phyloP scores from a whole-genome alignment of 1,284 basidiomycete species.

The Sporisorium iseilematis-ciliati region DNA sequence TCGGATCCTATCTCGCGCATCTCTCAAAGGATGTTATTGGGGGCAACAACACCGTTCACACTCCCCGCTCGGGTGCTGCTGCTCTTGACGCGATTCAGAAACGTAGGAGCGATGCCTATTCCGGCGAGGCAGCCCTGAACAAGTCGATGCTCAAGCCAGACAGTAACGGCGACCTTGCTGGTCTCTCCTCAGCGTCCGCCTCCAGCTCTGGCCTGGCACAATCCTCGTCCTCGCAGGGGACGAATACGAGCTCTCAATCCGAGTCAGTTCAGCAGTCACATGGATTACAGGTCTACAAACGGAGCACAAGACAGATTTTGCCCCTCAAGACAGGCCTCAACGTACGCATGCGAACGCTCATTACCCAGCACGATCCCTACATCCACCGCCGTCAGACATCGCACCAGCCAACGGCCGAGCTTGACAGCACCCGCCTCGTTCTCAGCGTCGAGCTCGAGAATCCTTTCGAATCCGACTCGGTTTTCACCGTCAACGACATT shows the following conservation, averaged over 20 bases:
- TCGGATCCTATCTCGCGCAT: conserved; percentile 42
- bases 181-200: neutral
- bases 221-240: neutral
- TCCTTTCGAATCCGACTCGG: conserved; percentile 25
- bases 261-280: neutral
- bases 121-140: conserved; percentile 8
- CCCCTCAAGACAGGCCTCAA: conserved; percentile 45
- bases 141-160: conserved; percentile 14
- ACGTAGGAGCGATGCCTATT: conserved; percentile 18
- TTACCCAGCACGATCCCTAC: conserved; percentile 23
- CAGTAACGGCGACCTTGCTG: conserved; percentile 44
- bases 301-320: conserved; percentile 34
- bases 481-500: conserved; percentile 33
- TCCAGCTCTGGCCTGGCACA: conserved; percentile 1
- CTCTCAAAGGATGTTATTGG: conserved; percentile 37
- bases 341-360: conserved; percentile 55
- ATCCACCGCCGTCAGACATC: conserved; percentile 10
- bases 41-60: conserved; percentile 45
- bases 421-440: conserved; percentile 30
- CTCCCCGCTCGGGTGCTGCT: conserved; percentile 39
- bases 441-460: conserved; percentile 58
- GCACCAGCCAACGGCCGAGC: conserved; percentile 7
- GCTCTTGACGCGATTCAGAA: conserved; percentile 29
- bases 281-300: conserved; percentile 40
- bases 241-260: neutral